Conservation (phyloP, 176 grass and related monocot species). For the Calamus simplicifolius region DNA sequence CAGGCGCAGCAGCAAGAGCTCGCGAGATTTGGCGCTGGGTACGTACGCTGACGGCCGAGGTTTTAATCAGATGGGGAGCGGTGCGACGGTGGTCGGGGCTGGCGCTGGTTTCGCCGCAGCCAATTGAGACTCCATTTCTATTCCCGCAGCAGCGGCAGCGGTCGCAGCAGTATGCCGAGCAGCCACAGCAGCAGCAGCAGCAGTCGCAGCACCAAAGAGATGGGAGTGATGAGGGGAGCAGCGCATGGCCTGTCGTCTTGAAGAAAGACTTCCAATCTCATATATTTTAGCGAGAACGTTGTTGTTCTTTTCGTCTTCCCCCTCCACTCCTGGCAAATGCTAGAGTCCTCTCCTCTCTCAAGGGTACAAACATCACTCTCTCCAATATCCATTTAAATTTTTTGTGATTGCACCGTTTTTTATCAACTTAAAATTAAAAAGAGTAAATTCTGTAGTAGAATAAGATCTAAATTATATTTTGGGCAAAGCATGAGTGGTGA, state of each 20-base stretch:
- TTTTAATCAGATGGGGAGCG: neutral
- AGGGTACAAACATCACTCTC: too few relatives aligned
- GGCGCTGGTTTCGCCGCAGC: slow-evolving; percentile 4
- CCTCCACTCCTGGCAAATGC: neutral
- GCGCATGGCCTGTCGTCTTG: slow-evolving; percentile 17
- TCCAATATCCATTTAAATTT: too few relatives aligned
- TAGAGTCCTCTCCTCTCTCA: too few relatives aligned
- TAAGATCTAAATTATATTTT: too few relatives aligned
- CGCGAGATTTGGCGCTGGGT: slow-evolving; percentile 3
- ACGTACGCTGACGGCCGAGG: slow-evolving; percentile 4
- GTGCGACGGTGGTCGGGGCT: neutral
- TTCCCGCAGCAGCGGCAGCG: neutral
- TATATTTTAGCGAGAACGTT: neutral
- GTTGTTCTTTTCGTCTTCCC: neutral
- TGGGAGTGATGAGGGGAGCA: slow-evolving; percentile 28
- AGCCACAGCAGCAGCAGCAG: neutral
- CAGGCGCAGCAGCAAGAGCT: slow-evolving; percentile 10
- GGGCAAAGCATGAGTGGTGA: too few relatives aligned
- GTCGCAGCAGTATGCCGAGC: slow-evolving; percentile 7
- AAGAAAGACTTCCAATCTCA: neutral
- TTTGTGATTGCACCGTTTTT: too few relatives aligned
- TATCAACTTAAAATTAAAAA: too few relatives aligned
- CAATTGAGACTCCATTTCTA: slow-evolving; percentile 16
- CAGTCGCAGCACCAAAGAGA: neutral
- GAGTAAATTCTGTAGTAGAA: too few relatives aligned